phyloP scores from a whole-genome alignment of 1,284 basidiomycete species.

The Puccinia brachypodii region DNA sequence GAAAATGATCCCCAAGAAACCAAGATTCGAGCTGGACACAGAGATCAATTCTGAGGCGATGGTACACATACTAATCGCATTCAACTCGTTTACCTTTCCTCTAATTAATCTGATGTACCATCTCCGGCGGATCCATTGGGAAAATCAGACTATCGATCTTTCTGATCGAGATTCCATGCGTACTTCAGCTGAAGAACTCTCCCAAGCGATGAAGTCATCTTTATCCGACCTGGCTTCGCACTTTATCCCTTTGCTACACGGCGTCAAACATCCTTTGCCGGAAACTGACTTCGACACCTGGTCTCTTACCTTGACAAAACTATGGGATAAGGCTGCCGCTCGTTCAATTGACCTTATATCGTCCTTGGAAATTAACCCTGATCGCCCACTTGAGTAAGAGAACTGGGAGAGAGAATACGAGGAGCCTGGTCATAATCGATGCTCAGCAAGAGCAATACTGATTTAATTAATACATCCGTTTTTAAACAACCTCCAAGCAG shows the following conservation, averaged over 20 bases:
- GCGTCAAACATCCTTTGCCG: not conserved
- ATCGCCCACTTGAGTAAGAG: too few species aligned
- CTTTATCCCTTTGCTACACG: not conserved
- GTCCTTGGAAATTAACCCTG: too few species aligned
- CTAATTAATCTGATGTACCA: not conserved
- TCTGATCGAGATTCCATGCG: not conserved
- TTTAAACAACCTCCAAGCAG: too few species aligned
- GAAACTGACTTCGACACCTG: too few species aligned
- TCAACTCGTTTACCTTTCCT: not conserved
- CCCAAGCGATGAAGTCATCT: not conserved
- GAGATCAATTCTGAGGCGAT: not conserved
- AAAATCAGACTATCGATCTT: not conserved
- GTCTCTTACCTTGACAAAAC: too few species aligned
- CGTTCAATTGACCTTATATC: too few species aligned
- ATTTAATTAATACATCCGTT: too few species aligned
- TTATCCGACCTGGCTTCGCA: not conserved
- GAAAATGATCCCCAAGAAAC: not conserved
- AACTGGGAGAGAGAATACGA: too few species aligned
- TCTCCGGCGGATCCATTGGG: not conserved
- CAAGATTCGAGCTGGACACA: not conserved
- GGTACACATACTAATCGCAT: not conserved
- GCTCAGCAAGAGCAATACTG: too few species aligned
- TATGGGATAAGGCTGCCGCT: too few species aligned
- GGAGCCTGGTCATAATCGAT: too few species aligned
- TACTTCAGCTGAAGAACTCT: not conserved